These are phyloP conservation scores for Chaetomidium leptoderma DNA, from an alignment of 495 filamentous ascomycete species.

Conservation along the genomic window DNA sequence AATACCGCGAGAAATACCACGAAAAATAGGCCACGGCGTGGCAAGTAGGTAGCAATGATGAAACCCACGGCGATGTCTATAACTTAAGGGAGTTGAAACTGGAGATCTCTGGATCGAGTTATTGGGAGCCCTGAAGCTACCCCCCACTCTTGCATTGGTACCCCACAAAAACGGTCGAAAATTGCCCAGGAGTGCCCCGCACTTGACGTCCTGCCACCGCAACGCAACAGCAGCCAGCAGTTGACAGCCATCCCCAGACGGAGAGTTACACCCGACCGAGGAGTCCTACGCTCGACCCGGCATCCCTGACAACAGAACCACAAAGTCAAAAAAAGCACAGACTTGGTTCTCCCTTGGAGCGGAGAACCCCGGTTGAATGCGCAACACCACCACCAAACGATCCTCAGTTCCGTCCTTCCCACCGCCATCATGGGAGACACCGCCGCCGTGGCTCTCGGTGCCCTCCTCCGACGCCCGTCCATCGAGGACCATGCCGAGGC, in stretches of 20 bases:
- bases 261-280: background rate
- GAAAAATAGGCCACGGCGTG: too few relatives aligned
- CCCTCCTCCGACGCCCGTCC: slow-evolving; percentile 44
- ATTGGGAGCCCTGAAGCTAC: slow-evolving; percentile 31
- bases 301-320: slow-evolving; percentile 3
- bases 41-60: too few relatives aligned
- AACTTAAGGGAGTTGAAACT: too few relatives aligned
- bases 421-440: slow-evolving; percentile 36
- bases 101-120: too few relatives aligned
- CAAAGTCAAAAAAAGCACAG: background rate
- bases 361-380: slow-evolving; percentile 21
- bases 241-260: too few relatives aligned
- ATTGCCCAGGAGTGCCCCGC: slow-evolving; percentile 21
- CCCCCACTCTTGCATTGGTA: slow-evolving; percentile 43
- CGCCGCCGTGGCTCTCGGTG: slow-evolving; percentile 47
- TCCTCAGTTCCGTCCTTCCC: slow-evolving; percentile 10
- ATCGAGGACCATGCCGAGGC: slow-evolving; percentile 48
- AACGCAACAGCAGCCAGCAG: slow-evolving; percentile 4
- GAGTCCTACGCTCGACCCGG: background rate
- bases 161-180: slow-evolving; percentile 25
- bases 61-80: too few relatives aligned
- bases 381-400: slow-evolving; percentile 15
- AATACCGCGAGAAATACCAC: too few relatives aligned
- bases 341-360: slow-evolving; percentile 10
- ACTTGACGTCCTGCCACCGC: slow-evolving; percentile 9